Evolutionary conservation across 2,329 filamentous ascomycete species (phyloP), one percentile per base, ranked within the genome.

Genomic region (Colletotrichum neosansevieriae): DNA sequence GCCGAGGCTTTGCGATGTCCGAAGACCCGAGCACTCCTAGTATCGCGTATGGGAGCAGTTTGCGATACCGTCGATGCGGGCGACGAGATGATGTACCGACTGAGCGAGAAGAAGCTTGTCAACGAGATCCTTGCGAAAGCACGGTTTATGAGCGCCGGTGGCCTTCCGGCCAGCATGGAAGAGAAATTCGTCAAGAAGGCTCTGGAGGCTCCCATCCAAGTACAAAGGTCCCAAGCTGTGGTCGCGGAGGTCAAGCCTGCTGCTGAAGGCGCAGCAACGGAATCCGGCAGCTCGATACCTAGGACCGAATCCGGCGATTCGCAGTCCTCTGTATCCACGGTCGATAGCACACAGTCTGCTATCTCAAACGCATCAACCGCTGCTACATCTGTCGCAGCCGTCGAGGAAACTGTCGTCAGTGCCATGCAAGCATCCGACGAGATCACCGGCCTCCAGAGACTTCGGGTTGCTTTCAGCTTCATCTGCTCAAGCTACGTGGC

Each of bases 61-160:
- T 97, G 94, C 79, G 94, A 98, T 74, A 91, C 86, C 0, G 91
- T 97, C 11, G 91, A 96, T 38, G 92, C 92, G 1, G 93, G 92
- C 13, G 92, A 93, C 69, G 94, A 98, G 78, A 88, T 82, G 62
- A 94, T 98, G 92, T 97, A 92, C 78, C 89, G 94, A 12, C 81
- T 97, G 24, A 96, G 85, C 73, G 86, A 92, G 74, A 81, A 84
- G 12, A 97, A 94, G 76, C 85, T 98, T 1, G 75, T 91, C 6
- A 75, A 79, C 2, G 84, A 91, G 63, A 75, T 98, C 1, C 71
- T 94, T 6, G 75, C 79, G 17, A 98, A 98, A 78, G 94, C 94
- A 5, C 84, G 85, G 69, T 84, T 84, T 5, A 91, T 97, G 85
- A 84, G 85, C n/a, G 79, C 81, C 4, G 82, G 80, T 1, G 88